Base-by-base conservation (phyloP, 2,329 filamentous ascomycete species). In the Xylariaceae sp. region DNA sequence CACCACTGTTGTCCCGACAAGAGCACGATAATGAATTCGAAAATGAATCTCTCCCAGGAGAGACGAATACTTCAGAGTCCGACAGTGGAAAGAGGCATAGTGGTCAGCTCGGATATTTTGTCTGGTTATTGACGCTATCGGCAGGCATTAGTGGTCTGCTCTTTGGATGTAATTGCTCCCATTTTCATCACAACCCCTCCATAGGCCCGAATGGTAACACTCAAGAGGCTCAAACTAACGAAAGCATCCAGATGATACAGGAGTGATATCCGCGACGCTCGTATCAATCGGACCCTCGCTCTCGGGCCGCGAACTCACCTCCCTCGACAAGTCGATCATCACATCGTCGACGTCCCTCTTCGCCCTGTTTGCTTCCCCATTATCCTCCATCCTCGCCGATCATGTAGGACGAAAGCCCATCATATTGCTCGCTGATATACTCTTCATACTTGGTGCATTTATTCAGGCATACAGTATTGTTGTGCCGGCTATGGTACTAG, bases 331-430 rank as follows among this genome's bases (percentile, higher is more conserved):
- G 63, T 86, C 83, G 6, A 69, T 87, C 53, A 83, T 86, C 57
- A 87, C 84, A 3, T 83, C 81, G n/a, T 77, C 76, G 19, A 86
- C 84, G 5, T 79, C 82, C 4, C 74, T 87, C 38, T 77, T 83
- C 50, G 84, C 85, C 4, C 76, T 85, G 4, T 58, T 81, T 44
- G 68, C 80, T 33, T 85, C 82, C 2, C 82, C 84, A 2, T 71
- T 82, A 33, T 79, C 82, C 2, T 84, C 82, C 3, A 55, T 81
- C n/a, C 68, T 85, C 12, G 82, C 83, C 50, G 82, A 86, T 57
- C 64, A 63, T 20, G 66, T 79, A 29, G 83, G 83, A 34, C 77
- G 83, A 20, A 80, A 78, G 50, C 73, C 72, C 47, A 79, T 85
- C 36, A 79, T 87, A 37, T 71, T 85, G 20, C 65, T 77, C 21